A percentile compares a stretch with the other conserved stretches of the same genome.
These are phyloP conservation scores for Fusarium albosuccineum DNA, from an alignment of 2,329 filamentous ascomycete species.

Conservation along the genomic window DNA sequence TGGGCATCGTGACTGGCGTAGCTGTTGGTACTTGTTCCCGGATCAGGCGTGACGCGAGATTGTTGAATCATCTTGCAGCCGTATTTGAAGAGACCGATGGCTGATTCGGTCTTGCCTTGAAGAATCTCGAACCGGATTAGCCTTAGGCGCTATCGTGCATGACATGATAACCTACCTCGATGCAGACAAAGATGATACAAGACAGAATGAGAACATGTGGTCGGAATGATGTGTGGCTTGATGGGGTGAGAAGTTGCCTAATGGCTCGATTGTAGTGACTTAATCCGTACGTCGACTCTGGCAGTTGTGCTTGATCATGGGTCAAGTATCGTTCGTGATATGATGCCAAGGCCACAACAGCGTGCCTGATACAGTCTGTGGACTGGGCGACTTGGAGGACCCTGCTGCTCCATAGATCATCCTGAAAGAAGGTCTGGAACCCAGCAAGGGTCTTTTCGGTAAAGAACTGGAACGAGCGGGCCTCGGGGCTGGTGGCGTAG, in stretches of 20 bases:
- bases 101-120: slow-evolving; percentile 28
- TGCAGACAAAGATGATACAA: slow-evolving; percentile 34
- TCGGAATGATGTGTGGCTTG: neutral
- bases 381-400: slow-evolving; percentile 23
- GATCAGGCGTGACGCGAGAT: neutral
- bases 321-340: slow-evolving; percentile 24
- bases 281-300: slow-evolving; percentile 8
- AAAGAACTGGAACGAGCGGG: slow-evolving; percentile 27
- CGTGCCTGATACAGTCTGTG: slow-evolving; percentile 17
- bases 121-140: slow-evolving; percentile 8
- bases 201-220: slow-evolving; percentile 19
- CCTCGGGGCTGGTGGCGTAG: slow-evolving; percentile 5
- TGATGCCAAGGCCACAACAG: slow-evolving; percentile 11
- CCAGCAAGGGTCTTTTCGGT: slow-evolving; percentile 24
- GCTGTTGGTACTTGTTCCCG: neutral
- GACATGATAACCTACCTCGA: slow-evolving; percentile 1
- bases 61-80: slow-evolving; percentile 32
- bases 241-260: neutral
- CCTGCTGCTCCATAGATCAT: slow-evolving; percentile 22
- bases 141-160: accelerated
- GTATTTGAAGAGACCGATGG: slow-evolving; percentile 29
- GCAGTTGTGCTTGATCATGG: neutral
- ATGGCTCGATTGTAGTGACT: slow-evolving; percentile 34
- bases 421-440: slow-evolving; percentile 32
- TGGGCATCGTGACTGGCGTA: slow-evolving; percentile 1